Evolutionary conservation across 805 yeast genomes (phyloP), one percentile per base, ranked within the genome.

Genomic region (Candida manassasensis): DNA sequence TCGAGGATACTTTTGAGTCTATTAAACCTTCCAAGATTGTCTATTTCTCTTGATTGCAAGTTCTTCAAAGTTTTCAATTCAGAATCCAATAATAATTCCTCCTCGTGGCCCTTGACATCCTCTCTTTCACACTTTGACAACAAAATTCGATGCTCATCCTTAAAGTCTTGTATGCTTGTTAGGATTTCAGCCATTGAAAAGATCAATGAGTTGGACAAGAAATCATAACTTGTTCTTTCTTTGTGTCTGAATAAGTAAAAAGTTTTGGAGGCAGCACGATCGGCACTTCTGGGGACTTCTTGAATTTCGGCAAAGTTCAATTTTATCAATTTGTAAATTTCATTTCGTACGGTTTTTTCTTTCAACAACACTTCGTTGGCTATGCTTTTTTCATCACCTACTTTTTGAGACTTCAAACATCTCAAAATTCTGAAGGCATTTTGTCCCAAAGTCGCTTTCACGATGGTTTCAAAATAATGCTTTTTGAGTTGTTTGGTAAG

Each of bases 231-330:
- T 13, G 55, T 48, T 3, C 40, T 39, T 27, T 60, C 61, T 39
- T 77, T 78, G 46, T 78, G 82, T 50, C 87, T 73, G 69, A 87
- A 93, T 21, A 89, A 70, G 53, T 77, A 93, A 19, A 84, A 82
- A 1, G 97, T 82, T 46, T 95, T 78, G 27, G 85, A 79, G 0
- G 97, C 95, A 2, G 95, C 89, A 46, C 97, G 73, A 55, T 93
- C 97, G 16, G 79, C 81, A 6, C 95, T 82, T 49, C 90, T 76
- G 9, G 97, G 97, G 19, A 93, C 83, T 61, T 93, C 98, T 59
- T 90, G 97, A 24, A 89, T 72, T 53, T 90, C 96, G 13, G 89
- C 64, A 13, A 84, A 73, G 42, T 89, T 87, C 44, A 77, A 70
- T 35, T 73, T 75, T 18, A 84, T 73, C 36, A 93, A 63, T 21